Evolutionary conservation across 352 stramenopile genomes (phyloP).

Genomic region (Aphanomyces invadans): DNA sequence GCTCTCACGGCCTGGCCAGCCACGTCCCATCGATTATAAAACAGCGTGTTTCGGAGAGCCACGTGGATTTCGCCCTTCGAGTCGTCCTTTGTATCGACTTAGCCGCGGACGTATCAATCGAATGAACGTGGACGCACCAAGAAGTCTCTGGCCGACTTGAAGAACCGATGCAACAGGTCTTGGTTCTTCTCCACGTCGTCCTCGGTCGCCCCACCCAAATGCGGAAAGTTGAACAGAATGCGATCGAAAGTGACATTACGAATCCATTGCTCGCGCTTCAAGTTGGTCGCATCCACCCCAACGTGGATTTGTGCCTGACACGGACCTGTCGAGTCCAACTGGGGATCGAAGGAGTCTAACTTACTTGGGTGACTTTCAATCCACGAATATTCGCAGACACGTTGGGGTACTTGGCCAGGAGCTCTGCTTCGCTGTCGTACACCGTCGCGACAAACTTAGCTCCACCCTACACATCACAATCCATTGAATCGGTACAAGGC

Average conservation of each 20-base stretch:
- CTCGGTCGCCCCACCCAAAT: conserved; percentile 72
- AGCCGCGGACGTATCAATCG: too few species aligned
- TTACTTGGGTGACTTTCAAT: conserved; percentile 58
- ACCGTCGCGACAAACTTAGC: conserved; percentile 59
- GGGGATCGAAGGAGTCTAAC: too few species aligned
- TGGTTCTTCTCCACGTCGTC: conserved; percentile 81
- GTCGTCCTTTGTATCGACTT: too few species aligned
- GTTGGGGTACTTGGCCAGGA: conserved; percentile 67
- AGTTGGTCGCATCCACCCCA: conserved; percentile 54
- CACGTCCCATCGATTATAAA: conserved; percentile 82
- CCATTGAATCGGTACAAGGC: too few species aligned
- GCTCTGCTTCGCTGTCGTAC: conserved; percentile 61
- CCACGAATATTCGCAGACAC: conserved; percentile 58
- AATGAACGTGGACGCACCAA: conserved; percentile 29
- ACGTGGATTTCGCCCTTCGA: conserved; percentile 59
- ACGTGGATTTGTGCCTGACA: conserved; percentile 53
- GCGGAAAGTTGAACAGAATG: conserved; percentile 82
- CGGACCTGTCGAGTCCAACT: too few species aligned
- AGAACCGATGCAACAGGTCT: conserved; percentile 62
- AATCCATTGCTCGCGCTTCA: conserved; percentile 54
- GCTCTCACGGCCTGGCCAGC: conserved; percentile 51
- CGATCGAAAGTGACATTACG: conserved; percentile 44
- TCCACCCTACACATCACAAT: conserved; percentile 36
- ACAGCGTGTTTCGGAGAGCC: conserved; percentile 62
- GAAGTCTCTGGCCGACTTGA: conserved; percentile 52